These are phyloP conservation scores for Microbotryum intermedium DNA, from an alignment of 1,284 basidiomycete species.

Conservation along the genomic window DNA sequence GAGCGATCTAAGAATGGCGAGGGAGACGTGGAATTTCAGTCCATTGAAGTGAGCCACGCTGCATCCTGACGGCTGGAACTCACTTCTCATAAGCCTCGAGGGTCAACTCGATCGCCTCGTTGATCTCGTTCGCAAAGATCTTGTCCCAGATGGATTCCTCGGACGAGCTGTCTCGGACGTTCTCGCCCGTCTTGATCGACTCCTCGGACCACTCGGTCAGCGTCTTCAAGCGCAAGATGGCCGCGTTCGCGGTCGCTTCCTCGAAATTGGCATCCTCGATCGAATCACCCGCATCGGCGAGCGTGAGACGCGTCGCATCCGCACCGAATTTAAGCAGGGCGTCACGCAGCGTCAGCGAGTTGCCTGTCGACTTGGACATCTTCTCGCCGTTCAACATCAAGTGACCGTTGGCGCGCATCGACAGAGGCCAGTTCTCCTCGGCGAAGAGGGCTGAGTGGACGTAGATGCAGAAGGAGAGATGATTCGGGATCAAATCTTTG, in stretches of 20 bases:
- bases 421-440: conserved; percentile 83
- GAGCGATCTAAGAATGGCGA: conserved; percentile 54
- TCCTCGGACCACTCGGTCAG: conserved; percentile 78
- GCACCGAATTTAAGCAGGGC: conserved; percentile 80
- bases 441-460: conserved; percentile 90
- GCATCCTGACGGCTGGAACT: conserved; percentile 36
- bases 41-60: background rate
- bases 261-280: conserved; percentile 98
- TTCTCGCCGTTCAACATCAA: conserved; percentile 97
- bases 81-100: conserved; percentile 71
- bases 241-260: conserved; percentile 96
- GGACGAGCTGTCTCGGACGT: conserved; percentile 48
- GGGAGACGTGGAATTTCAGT: background rate
- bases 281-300: conserved; percentile 96
- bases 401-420: conserved; percentile 93
- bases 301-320: conserved; percentile 79
- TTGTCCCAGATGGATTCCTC: conserved; percentile 55
- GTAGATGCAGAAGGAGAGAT: conserved; percentile 91
- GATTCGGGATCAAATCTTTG: conserved; percentile 95
- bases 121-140: conserved; percentile 87
- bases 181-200: conserved; percentile 5
- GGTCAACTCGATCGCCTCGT: conserved; percentile 70
- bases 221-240: conserved; percentile 89
- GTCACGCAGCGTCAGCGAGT: conserved; percentile 70
- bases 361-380: conserved; percentile 96